Base-by-base conservation (phyloP, 176 grass and related monocot species). In the Musa beccarii region DNA sequence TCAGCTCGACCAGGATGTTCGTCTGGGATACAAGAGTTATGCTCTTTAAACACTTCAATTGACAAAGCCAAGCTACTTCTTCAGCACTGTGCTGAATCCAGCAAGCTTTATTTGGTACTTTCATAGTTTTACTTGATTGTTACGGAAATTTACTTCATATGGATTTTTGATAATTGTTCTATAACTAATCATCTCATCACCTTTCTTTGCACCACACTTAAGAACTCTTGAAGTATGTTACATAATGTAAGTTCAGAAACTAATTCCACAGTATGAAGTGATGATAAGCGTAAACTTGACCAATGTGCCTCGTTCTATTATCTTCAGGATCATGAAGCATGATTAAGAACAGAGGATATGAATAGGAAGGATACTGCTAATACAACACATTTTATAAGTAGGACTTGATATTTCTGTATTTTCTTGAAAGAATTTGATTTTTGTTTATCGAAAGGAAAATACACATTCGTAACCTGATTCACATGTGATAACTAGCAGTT, bases 51-150 rank as follows among this genome's bases (percentile, higher is more conserved):
- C 83, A 89, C 86, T 81, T 61, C 80, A 43, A 70, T 94, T 69
- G 95, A 99, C 52, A 99, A 91, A 89, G 90, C 90, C 25, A 87
- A 76, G 69, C 81, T 81, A 49, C 82, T 99, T 83, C 87, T 76
- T 76, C 79, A 83, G 76, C 76, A 99, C 54, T 99, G 95, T 73
- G 29, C 69, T 12, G 95, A 94, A 71, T 87, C 78, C 74, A 99
- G 95, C 80, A 94, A 87, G 69, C 86, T 99, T 49, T 99, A 99
- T 71, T 81, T 99, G 95, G 95, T 99, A 99, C 10, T 63, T 69
- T 79, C 61, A 75, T 66, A 59, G 52, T 71, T 23, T 53, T 10
- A 10, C 53, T 72, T 26, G 0, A 16, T 23, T 55, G 34, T 43
- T 17, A 71, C 1, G 3, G 22, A 51, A 26, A 54, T 78, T 65